phyloP scores from a whole-genome alignment of 2,329 filamentous ascomycete genomes.

The Colletotrichum coccodes region DNA sequence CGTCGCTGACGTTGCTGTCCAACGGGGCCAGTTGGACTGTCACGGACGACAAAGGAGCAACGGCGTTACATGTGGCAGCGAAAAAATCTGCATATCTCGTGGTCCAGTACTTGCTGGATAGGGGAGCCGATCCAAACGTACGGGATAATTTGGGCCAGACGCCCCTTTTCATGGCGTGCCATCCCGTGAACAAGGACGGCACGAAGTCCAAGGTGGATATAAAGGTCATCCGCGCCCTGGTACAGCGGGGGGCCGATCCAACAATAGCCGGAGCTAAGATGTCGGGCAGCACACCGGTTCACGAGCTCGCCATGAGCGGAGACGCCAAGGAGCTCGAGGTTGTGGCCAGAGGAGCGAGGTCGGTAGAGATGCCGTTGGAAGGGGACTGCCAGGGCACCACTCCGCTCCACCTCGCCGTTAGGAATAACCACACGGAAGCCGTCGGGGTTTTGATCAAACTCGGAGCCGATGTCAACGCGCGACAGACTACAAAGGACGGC shows the following conservation, averaged over 20 bases:
- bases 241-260: slow-evolving; percentile 14
- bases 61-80: slow-evolving; percentile 14
- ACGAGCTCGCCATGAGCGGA: slow-evolving; percentile 5
- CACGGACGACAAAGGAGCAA: slow-evolving; percentile 1
- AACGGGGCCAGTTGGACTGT: slow-evolving; percentile 1
- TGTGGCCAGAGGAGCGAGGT: not conserved
- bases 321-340: slow-evolving; percentile 3
- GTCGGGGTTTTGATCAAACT: slow-evolving; percentile 14
- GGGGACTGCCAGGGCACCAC: not conserved
- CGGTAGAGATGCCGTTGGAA: not conserved
- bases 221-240: slow-evolving; percentile 4
- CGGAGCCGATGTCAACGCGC: slow-evolving; percentile 5
- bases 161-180: slow-evolving; percentile 16
- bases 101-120: slow-evolving; percentile 14
- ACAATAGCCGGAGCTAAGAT: not conserved
- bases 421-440: not conserved
- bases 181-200: slow-evolving; percentile 1
- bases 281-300: not conserved
- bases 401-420: slow-evolving; percentile 4
- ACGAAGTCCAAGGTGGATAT: not conserved
- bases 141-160: slow-evolving; percentile 3
- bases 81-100: not conserved
- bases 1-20: slow-evolving; percentile 8
- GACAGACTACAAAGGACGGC: not conserved
- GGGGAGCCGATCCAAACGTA: slow-evolving; percentile 22